These are phyloP conservation scores for Blastobotrys mokoenaii DNA, from an alignment of 805 yeast genomes.

Conservation along the genomic window DNA sequence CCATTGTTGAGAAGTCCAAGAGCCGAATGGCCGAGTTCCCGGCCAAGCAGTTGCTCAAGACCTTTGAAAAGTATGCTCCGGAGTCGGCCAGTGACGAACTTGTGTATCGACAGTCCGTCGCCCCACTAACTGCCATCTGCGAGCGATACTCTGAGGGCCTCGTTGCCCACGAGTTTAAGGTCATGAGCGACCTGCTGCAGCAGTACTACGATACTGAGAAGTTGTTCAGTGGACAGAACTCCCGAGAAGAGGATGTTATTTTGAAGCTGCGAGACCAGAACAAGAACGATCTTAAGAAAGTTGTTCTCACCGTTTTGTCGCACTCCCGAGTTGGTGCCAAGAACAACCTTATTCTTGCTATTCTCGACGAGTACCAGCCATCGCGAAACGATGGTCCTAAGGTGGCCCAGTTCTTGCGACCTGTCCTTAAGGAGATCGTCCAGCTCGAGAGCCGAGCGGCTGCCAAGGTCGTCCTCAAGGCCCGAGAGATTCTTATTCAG, in stretches of 20 bases:
- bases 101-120: slow-evolving; percentile 50
- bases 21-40: slow-evolving; percentile 82
- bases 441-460: slow-evolving; percentile 85
- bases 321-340: slow-evolving; percentile 92
- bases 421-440: slow-evolving; percentile 67
- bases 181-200: slow-evolving; percentile 59
- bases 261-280: slow-evolving; percentile 81
- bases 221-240: slow-evolving; percentile 64
- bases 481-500: slow-evolving; percentile 92
- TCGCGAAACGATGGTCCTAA: slow-evolving; percentile 63
- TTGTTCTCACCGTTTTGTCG: slow-evolving; percentile 66
- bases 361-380: slow-evolving; percentile 74
- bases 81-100: slow-evolving; percentile 35
- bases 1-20: slow-evolving; percentile 56
- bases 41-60: slow-evolving; percentile 69
- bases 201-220: slow-evolving; percentile 73
- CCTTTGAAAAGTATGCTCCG: slow-evolving; percentile 58
- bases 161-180: slow-evolving; percentile 72
- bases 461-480: slow-evolving; percentile 89
- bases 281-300: slow-evolving; percentile 64
- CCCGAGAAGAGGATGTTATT: slow-evolving; percentile 71
- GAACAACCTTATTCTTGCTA: slow-evolving; percentile 81
- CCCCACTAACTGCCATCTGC: slow-evolving; percentile 68
- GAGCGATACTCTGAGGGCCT: slow-evolving; percentile 65
- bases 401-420: slow-evolving; percentile 60